A percentile compares a stretch with the other conserved stretches of the same genome.
Conservation (phyloP, 2,329 filamentous ascomycete species). For the Diaporthe sp. region DNA sequence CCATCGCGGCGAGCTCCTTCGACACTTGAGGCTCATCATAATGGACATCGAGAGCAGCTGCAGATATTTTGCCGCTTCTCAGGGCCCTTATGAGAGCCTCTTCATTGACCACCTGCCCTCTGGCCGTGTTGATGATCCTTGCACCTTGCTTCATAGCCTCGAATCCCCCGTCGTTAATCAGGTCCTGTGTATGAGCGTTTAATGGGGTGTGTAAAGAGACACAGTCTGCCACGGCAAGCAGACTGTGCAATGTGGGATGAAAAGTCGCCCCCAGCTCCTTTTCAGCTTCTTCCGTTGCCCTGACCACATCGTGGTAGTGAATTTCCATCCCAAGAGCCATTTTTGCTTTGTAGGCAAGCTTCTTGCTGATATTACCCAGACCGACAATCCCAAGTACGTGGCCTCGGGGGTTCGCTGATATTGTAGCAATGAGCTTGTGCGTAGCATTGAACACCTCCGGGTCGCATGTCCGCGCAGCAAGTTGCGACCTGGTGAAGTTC, state of each 20-base stretch:
- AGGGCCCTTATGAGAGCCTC: slow-evolving; percentile 60
- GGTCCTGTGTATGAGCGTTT: slow-evolving; percentile 44
- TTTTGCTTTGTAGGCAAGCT: slow-evolving; percentile 59
- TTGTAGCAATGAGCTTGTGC: slow-evolving; percentile 57
- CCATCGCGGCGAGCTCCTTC: slow-evolving; percentile 49
- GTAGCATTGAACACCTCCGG: slow-evolving; percentile 54
- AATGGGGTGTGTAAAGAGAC: slow-evolving; percentile 50
- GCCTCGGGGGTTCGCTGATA: slow-evolving; percentile 62
- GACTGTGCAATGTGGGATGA: slow-evolving; percentile 44
- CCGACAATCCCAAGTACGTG: slow-evolving; percentile 66
- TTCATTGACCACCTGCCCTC: slow-evolving; percentile 66
- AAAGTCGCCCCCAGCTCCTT: slow-evolving; percentile 46
- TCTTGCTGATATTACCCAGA: slow-evolving; percentile 60
- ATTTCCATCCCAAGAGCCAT: slow-evolving; percentile 66
- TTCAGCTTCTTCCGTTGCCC: slow-evolving; percentile 47
- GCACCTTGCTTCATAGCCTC: slow-evolving; percentile 60
- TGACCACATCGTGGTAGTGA: slow-evolving; percentile 61
- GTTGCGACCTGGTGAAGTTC: slow-evolving; percentile 61
- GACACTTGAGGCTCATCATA: slow-evolving; percentile 58
- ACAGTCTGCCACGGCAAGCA: slow-evolving; percentile 50
- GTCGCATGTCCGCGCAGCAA: slow-evolving; percentile 59
- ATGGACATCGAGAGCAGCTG: slow-evolving; percentile 67
- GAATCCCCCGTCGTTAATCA: slow-evolving; percentile 51
- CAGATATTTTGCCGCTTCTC: slow-evolving; percentile 57
- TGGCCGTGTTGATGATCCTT: slow-evolving; percentile 64